Evolutionary conservation across 352 stramenopile genomes (phyloP), one percentile per base, ranked within the genome.

Genomic region (Pythium apleroticum): DNA sequence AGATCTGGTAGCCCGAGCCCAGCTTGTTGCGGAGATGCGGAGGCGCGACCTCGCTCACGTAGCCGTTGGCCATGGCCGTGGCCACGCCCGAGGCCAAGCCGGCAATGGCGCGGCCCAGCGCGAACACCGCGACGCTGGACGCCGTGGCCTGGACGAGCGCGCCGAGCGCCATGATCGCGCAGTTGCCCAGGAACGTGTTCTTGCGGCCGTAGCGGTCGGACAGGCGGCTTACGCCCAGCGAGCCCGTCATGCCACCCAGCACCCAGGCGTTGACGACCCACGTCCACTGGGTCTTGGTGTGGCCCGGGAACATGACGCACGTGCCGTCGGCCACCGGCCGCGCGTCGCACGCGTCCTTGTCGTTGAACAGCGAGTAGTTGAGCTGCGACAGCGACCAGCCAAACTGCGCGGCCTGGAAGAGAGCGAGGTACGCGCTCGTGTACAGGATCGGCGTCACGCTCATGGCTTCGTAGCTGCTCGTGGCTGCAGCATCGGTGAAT

Each of bases 301-400:
- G 80, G 5, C 75, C 73, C n/a, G 80, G 73, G 60, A 89, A 89
- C 68, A 88, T 80, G 27, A 88, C 59, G 59, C 79, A 88, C n/a
- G 69, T 79, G 41, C 69, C 76, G 14, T 53, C 22, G 9, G 48
- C 58, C 1, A 88, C 71, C 9, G 78, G 80, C 19, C 67, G 72
- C 1, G 72, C 77, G 33, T 76, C 54, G 41, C 80, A 89, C 37
- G 68, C 68, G 11, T 55, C 54, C 19, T 69, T 72, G 57, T 81
- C 66, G 57, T 79, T 73, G 52, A 83, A 88, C 24, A 77, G 71
- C 0, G 72, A 72, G 30, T 82, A 43, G 43, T 86, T 87, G 46
- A 88, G 61, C 59, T 89, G 76, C 20, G 77, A 79, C 5, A 78
- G 72, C 25, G 72, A 76, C 80, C 80, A 89, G 57, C 80, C 80